Base-by-base conservation (phyloP, 495 filamentous ascomycete species). In the Tetracladium marchalianum region DNA sequence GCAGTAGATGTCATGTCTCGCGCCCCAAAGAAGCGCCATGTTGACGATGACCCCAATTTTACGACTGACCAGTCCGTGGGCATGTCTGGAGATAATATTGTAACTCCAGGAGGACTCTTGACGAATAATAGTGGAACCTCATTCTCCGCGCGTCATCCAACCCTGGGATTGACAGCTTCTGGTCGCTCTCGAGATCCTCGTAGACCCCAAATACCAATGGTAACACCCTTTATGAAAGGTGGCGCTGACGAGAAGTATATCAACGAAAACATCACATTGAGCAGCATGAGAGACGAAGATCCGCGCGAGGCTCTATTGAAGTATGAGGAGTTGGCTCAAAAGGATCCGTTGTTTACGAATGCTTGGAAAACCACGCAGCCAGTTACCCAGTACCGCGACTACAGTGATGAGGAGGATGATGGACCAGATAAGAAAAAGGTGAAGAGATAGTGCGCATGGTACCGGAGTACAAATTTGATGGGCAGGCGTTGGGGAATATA, bases 221-320 rank as follows among this genome's bases (percentile, higher is more conserved):
- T 80, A 46, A 97, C 92, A 5, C 92, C 92, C 0, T 97, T 95
- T 61, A 82, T 87, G 49, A 90, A 94, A 57, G 85, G 78, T 39
- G 84, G 90, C 57, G 88, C 93, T 6, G 89, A 96, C 65, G 85
- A 90, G 63, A 80, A 80, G 49, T 86, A 94, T 67, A 85, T 98
- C 46, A 77, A 81, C 36, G 79, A 90, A 54, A 82, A 81, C 51
- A 93, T 95, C 37, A 87, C 90, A 13, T 71, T 96, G 31, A 92
- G 86, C 53, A 80, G 75, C n/a, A 93, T 96, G 89, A 77, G 92
- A 17, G 90, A 98, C 65, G 92, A 98, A 62, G 92, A 98, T 69
- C 92, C 92, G 7, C 71, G 92, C 47, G 92, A 95, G 66, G 92
- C 92, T 27, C 66, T 98, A 51, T 62, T 97, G 52, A 95, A 92